Conservation (phyloP, 495 filamentous ascomycete genomes). For the Podospora fimiseda region DNA sequence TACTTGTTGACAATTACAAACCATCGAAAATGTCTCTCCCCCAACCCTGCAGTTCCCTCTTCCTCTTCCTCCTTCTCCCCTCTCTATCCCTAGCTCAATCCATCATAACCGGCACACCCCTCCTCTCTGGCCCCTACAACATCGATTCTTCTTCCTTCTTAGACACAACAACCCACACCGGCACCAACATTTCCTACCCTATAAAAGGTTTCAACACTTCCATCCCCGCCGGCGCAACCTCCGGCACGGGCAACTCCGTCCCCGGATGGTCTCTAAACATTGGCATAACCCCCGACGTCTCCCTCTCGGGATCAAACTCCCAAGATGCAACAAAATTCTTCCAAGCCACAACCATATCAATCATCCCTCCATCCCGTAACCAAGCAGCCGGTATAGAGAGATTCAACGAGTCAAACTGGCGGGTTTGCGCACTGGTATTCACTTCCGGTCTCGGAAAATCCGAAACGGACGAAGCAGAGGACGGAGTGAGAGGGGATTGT, state of each 20-base stretch:
- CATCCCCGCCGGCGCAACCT: conserved; percentile 5
- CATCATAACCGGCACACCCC: not conserved
- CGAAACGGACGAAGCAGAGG: not conserved
- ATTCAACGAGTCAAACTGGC: conserved; percentile 6
- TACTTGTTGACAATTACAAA: no score
- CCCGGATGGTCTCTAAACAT: conserved; percentile 11
- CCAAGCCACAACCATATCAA: conserved; percentile 5
- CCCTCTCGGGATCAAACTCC: conserved; percentile 8
- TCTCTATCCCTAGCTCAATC: no score
- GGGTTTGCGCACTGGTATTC: conserved; percentile 19
- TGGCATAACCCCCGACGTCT: conserved; percentile 10
- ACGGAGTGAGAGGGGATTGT: conserved; percentile 7
- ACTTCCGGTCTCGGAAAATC: conserved; percentile 1
- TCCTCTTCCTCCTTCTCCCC: no score
- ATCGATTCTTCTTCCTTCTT: conserved; percentile 5
- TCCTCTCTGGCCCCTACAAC: conserved; percentile 8
- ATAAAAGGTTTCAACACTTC: conserved; percentile 17
- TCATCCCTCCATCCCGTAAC: conserved; percentile 11
- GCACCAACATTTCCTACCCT: conserved; percentile 4
- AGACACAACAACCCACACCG: not conserved
- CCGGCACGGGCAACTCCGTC: conserved; percentile 4
- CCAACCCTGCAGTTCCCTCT: no score
- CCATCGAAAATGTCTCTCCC: no score
- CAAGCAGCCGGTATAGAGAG: not conserved
- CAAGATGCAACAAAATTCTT: no score